These are phyloP conservation scores for Fomitopsis betulina DNA, from an alignment of 1,284 basidiomycete genomes.

Conservation along the genomic window DNA sequence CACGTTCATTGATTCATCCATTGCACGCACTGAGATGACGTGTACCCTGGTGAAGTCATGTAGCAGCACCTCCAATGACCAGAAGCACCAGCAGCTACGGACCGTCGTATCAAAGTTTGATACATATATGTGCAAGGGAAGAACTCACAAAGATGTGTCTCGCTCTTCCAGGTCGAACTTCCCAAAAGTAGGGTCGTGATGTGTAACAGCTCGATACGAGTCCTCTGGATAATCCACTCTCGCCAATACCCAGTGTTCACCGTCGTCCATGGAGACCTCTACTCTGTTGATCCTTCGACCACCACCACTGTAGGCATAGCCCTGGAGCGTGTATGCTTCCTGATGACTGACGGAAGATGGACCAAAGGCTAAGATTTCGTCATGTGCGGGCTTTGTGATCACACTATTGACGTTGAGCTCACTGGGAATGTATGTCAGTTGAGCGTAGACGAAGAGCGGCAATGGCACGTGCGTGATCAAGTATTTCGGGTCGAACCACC, in stretches of 20 bases:
- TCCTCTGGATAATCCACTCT: constrained; percentile 55
- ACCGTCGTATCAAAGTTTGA: neutral
- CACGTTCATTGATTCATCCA: constrained; percentile 39
- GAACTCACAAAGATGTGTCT: constrained; percentile 46
- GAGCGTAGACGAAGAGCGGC: constrained; percentile 8
- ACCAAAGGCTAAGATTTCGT: constrained; percentile 37
- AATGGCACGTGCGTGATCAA: constrained; percentile 34
- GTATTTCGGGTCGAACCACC: constrained; percentile 62
- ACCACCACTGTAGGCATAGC: constrained; percentile 69
- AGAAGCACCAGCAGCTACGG: constrained; percentile 62
- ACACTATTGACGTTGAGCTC: constrained; percentile 64
- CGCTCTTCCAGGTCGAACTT: constrained; percentile 42
- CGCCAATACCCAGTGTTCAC: constrained; percentile 48
- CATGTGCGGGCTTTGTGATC: constrained; percentile 56
- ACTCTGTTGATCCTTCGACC: constrained; percentile 56
- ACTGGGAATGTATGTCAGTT: constrained; percentile 23
- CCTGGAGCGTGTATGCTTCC: constrained; percentile 37
- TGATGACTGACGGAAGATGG: constrained; percentile 5
- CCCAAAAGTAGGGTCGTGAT: constrained; percentile 31
- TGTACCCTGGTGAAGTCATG: constrained; percentile 31
- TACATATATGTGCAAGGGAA: neutral
- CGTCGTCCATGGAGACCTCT: constrained; percentile 60
- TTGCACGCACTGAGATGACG: constrained; percentile 49
- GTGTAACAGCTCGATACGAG: constrained; percentile 34
- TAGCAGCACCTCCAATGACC: constrained; percentile 41